Evolutionary conservation across 768 basidiomycete species (phyloP), one percentile per base, ranked within the genome.

Genomic region (Tricholoma sp.): DNA sequence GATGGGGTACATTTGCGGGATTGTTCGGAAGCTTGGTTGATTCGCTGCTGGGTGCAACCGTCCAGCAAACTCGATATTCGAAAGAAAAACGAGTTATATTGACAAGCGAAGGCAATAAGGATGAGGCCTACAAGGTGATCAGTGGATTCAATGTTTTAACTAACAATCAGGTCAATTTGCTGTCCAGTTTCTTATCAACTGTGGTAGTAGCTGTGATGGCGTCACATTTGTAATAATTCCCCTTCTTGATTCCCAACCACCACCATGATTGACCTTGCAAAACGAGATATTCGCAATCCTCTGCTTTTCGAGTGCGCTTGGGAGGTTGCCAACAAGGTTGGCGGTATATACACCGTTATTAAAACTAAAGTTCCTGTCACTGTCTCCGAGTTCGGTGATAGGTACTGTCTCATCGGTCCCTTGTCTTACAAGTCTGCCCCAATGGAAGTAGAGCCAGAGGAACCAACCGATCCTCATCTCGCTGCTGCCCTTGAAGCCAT

Each of bases 321-420:
- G 95, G 95, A 97, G 76, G 95, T 97, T 65, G 94, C 89, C 33
- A 97, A 98, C 83, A 98, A 97, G 74, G 95, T 98, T 71, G 96
- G 95, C 63, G 96, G 96, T 59, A 98, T 98, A 73, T 98, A 98
- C 81, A 98, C 96, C 61, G 96, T 99, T 76, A 97, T 98, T 70
- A 98, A 98, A 77, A 98, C 97, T 51, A 99, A 99, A 70, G 94
- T 97, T 55, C 97, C 97, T 54, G 93, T 99, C 75, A 98, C 97
- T 63, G 90, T 95, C 68, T 85, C 86, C 55, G 97, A 98, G 73
- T 98, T 89, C 74, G 94, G 91, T 66, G 91, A 93, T 74, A 82
- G 95, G 66, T 97, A 96, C 77, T 91, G 87, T 63, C 86, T 99
- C 70, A 91, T 99, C 66, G 97, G 97, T 32, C 97, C 97, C n/a